A percentile compares a stretch with the other conserved stretches of the same genome.
Evolutionary conservation across 2,329 filamentous ascomycete genomes (phyloP).

Genomic region (Allantophomopsis cytisporea): DNA sequence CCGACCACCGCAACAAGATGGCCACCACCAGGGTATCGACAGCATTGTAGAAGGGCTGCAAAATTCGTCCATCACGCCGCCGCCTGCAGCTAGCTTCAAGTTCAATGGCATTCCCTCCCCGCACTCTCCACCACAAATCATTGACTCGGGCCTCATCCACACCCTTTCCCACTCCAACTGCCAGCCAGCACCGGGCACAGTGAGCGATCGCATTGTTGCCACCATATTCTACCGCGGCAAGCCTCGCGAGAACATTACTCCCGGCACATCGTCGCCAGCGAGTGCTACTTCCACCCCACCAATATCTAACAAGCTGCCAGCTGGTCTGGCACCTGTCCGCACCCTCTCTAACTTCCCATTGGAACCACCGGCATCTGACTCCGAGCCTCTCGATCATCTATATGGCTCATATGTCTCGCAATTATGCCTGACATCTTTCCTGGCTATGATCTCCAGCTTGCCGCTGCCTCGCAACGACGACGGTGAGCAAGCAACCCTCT

Average conservation of each 20-base stretch:
- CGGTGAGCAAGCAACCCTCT: conserved; percentile 26
- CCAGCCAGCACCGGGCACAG: conserved; percentile 32
- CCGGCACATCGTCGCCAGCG: conserved; percentile 20
- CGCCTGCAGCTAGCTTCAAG: conserved; percentile 27
- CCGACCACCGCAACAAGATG: conserved; percentile 35
- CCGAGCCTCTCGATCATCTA: conserved; percentile 47
- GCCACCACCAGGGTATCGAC: conserved; percentile 48
- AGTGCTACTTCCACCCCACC: conserved; percentile 1
- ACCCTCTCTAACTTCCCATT: conserved; percentile 44
- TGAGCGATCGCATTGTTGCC: conserved; percentile 39
- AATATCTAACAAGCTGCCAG: conserved; percentile 9
- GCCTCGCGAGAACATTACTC: conserved; percentile 19
- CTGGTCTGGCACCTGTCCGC: conserved; percentile 40
- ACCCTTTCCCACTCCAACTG: conserved; percentile 51
- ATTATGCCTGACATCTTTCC: conserved; percentile 50
- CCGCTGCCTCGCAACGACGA: conserved; percentile 35
- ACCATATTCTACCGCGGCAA: conserved; percentile 49
- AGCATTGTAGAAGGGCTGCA: conserved; percentile 45
- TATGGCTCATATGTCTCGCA: conserved; percentile 54
- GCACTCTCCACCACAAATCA: conserved; percentile 42
- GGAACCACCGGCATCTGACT: conserved; percentile 37
- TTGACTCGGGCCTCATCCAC: conserved; percentile 49
- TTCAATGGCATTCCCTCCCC: conserved; percentile 49
- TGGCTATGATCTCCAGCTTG: conserved; percentile 51
- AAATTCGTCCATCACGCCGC: conserved; percentile 19